Conservation (phyloP, 371 early-diverging fungal genomes). For the Funneliformis caledonium region DNA sequence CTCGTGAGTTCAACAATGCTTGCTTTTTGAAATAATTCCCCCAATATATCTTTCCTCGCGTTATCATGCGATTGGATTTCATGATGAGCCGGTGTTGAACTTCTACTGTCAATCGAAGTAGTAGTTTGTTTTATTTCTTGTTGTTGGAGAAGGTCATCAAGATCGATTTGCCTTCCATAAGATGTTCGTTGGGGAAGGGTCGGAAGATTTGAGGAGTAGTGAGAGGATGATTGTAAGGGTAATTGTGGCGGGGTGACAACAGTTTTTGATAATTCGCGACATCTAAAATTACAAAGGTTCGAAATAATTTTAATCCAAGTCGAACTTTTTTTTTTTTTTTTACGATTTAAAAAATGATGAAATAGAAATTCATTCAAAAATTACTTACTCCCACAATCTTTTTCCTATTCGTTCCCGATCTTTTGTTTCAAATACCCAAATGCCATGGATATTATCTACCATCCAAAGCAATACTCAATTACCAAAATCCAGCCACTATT, state of each 20-base stretch:
- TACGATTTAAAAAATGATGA: neutral
- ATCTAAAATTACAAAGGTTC: conserved; percentile 10
- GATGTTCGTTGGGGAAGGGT: neutral
- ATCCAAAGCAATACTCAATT: conserved; percentile 6
- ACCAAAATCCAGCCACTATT: conserved; percentile 9
- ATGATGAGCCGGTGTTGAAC: neutral
- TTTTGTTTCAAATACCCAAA: conserved; percentile 39
- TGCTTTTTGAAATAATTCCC: conserved; percentile 16
- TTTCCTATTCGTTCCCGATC: conserved; percentile 38
- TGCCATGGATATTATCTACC: conserved; percentile 39
- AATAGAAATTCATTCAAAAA: neutral
- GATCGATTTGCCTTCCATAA: conserved; percentile 35
- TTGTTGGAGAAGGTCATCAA: conserved; percentile 17
- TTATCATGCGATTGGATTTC: neutral
- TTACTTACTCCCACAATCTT: conserved; percentile 14
- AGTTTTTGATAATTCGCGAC: conserved; percentile 24
- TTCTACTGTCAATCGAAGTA: neutral
- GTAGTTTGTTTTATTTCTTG: conserved; percentile 18
- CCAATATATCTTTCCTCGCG: conserved; percentile 14
- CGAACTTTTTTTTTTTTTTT: neutral
- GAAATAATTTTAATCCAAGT: neutral
- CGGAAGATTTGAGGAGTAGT: neutral
- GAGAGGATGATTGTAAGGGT: neutral
- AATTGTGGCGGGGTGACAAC: conserved; percentile 15
- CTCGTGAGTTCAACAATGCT: neutral